Base-by-base conservation (phyloP, 2,329 filamentous ascomycete species). In the Neobulgaria alba region DNA sequence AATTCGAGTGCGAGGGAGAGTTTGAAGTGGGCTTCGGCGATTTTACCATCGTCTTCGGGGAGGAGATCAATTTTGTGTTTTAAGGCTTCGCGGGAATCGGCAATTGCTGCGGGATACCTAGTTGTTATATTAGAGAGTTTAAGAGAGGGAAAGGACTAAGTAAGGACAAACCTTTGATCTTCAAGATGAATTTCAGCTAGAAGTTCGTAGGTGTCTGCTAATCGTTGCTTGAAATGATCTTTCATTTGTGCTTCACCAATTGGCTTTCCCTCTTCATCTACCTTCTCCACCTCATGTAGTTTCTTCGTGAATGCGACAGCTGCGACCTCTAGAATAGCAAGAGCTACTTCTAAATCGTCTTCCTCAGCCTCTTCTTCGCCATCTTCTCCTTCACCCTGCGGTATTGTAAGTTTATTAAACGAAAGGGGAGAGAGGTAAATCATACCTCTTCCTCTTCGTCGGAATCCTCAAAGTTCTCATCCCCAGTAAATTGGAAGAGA, bases 131-230 rank as follows among this genome's bases (percentile, higher is more conserved):
- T 16, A 19, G 18, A 20, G 14, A 4, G 10, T 33, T 15, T 7
- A 37, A 10, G 10, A 10, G 18, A 10, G 9, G 10, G 8, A 29
- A 21, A 16, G 31, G 14, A 9, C 20, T 4, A 10, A 12, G 8
- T 17, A 10, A 34, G 10, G 32, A 47, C 62, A 45, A 65, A 79
- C 67, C 84, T 81, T 65, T 96, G 92, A 53, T 92, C 95, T 66
- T 98, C 92, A 19, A 98, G 71, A n/a, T 85, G 93, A 47, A 98
- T 95, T 64, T 98, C 92, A 8, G 89, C 85, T 47, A 96, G 83
- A 41, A 95, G 75, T 60, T 95, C 89, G 61, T 95, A 87, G 7
- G 87, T 94, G 59, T 98, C 92, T 46, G 87, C 87, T 23, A 96
- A 74, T 42, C 87, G 79, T 63, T 94, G 86, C 63, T 88, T 89